These are phyloP conservation scores for Heterobasidion irregulare DNA, from an alignment of 1,284 basidiomycete species.

Conservation along the genomic window DNA sequence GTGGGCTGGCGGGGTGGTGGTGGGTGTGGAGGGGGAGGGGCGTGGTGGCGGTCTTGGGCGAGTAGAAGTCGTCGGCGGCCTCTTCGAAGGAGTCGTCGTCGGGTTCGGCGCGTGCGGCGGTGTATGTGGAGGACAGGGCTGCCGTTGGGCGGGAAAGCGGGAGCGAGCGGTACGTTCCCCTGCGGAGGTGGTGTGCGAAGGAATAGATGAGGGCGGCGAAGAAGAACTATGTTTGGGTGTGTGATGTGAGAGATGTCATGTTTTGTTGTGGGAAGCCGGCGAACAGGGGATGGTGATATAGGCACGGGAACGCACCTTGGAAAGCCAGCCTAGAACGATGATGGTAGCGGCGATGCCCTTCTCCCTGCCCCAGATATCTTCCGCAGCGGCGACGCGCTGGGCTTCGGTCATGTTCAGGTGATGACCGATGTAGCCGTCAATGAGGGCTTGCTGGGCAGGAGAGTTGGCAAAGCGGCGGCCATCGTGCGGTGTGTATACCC, in stretches of 20 bases:
- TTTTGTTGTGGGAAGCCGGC: neutral
- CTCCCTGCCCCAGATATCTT: conserved; percentile 84
- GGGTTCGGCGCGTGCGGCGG: conserved; percentile 35
- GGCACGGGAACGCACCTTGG: conserved; percentile 62
- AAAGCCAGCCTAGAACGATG: conserved; percentile 77
- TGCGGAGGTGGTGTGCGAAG: conserved; percentile 88
- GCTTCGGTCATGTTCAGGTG: conserved; percentile 50
- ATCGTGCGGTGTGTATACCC: conserved; percentile 87
- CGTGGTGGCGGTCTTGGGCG: neutral
- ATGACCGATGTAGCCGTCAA: conserved; percentile 43
- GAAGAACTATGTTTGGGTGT: conserved; percentile 59
- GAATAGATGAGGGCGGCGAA: conserved; percentile 90
- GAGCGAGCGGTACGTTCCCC: conserved; percentile 83
- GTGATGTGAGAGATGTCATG: neutral
- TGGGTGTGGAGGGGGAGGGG: conserved; percentile 7
- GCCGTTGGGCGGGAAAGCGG: conserved; percentile 47
- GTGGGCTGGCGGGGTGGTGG: neutral
- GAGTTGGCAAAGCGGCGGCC: conserved; percentile 76
- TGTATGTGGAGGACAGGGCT: conserved; percentile 7
- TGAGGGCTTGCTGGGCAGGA: conserved; percentile 78
- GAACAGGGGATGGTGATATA: neutral
- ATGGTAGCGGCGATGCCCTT: conserved; percentile 76
- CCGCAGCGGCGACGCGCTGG: conserved; percentile 63
- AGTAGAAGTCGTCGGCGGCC: conserved; percentile 6
- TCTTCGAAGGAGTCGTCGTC: conserved; percentile 34